Percentiles rank a stretch among this genome's conserved stretches.
These are phyloP conservation scores for Scheffersomyces cryptocercus DNA, from an alignment of 1,139 yeast species.

Conservation along the genomic window DNA sequence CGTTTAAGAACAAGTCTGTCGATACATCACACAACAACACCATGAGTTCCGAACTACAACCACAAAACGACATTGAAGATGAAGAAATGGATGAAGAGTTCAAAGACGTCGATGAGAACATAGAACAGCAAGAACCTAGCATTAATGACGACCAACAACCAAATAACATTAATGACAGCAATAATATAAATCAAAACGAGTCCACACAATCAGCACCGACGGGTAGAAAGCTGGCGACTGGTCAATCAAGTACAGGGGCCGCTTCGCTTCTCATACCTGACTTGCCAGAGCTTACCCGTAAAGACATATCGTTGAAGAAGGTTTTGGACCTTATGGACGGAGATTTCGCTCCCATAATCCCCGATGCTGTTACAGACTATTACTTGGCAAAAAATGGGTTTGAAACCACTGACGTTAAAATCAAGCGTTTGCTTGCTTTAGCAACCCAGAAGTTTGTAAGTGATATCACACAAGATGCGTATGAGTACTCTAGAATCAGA, in stretches of 20 bases:
- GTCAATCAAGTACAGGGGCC: background rate
- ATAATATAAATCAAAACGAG: no score
- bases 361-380: conserved; percentile 97
- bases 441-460: conserved; percentile 95
- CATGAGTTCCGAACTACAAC: no score
- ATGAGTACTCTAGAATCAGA: conserved; percentile 89
- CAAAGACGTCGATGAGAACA: conserved; percentile 15
- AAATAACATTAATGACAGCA: background rate
- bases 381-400: conserved; percentile 89
- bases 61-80: conserved; percentile 10
- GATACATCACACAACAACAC: no score
- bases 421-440: conserved; percentile 82
- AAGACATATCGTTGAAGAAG: conserved; percentile 86
- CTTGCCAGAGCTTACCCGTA: conserved; percentile 71
- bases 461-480: conserved; percentile 95
- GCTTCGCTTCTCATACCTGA: conserved; percentile 38
- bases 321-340: conserved; percentile 83
- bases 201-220: no score
- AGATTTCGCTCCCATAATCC: conserved; percentile 93
- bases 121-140: background rate
- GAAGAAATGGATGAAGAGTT: conserved; percentile 35
- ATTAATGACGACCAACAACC: background rate
- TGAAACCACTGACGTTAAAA: conserved; percentile 74
- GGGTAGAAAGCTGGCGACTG: no score
- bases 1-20: no score